Percentiles rank a stretch among this genome's conserved stretches.
Conservation (phyloP, 371 early-diverging fungal species). For the Mucor saturninus region DNA sequence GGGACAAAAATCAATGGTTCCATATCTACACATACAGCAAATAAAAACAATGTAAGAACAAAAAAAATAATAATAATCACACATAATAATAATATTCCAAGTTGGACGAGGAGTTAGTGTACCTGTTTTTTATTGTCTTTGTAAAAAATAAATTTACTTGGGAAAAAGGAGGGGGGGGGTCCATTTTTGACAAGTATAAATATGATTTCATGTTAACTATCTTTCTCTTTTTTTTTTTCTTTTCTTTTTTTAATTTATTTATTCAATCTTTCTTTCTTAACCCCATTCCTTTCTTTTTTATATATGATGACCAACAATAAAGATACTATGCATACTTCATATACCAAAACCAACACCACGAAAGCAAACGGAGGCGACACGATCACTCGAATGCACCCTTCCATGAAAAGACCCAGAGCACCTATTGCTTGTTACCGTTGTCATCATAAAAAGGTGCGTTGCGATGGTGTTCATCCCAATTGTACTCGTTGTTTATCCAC, state of each 20-base stretch:
- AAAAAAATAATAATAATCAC: background rate
- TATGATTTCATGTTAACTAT: background rate
- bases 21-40: background rate
- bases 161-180: background rate
- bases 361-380: conserved; percentile 3
- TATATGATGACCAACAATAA: conserved; percentile 14
- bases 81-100: conserved; percentile 17
- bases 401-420: conserved; percentile 42
- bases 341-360: background rate
- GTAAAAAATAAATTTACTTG: no score
- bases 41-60: conserved; percentile 7
- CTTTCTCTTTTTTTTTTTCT: conserved; percentile 3
- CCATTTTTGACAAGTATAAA: background rate
- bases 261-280: conserved; percentile 1
- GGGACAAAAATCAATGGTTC: no score
- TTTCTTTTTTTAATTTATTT: conserved; percentile 3
- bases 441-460: conserved; percentile 53
- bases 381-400: conserved; percentile 31
- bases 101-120: conserved; percentile 12
- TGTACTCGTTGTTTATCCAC: conserved; percentile 47
- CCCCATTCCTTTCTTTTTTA: background rate
- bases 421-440: conserved; percentile 50
- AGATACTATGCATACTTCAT: conserved; percentile 13
- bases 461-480: conserved; percentile 47
- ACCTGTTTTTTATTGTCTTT: no score